Conservation (phyloP, 1,139 yeast genomes). For the Hemisphaericaspora xylanilytica region DNA sequence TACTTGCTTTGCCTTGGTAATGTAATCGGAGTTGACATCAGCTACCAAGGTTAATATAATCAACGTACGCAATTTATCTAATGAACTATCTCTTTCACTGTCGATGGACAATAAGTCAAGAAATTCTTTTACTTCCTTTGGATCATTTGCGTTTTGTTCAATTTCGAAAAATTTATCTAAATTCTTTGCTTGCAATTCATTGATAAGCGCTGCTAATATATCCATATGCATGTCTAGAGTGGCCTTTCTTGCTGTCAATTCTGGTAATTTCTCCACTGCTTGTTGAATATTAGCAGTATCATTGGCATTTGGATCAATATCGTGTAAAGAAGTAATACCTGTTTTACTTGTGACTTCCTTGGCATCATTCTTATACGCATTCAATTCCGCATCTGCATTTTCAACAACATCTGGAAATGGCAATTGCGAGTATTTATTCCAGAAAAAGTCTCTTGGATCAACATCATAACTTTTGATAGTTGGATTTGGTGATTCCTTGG, state of each 20-base stretch:
- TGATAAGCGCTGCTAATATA: slow-evolving; percentile 78
- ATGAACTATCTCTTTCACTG: slow-evolving; percentile 56
- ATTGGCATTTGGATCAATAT: slow-evolving; percentile 60
- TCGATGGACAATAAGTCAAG: slow-evolving; percentile 51
- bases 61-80: slow-evolving; percentile 85
- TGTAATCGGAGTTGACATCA: slow-evolving; percentile 63
- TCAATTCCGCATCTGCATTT: slow-evolving; percentile 81
- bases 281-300: slow-evolving; percentile 79
- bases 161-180: slow-evolving; percentile 90
- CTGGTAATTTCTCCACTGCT: slow-evolving; percentile 91
- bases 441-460: slow-evolving; percentile 90
- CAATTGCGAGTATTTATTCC: slow-evolving; percentile 77
- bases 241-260: slow-evolving; percentile 81
- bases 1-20: slow-evolving; percentile 62
- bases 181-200: slow-evolving; percentile 79
- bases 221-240: slow-evolving; percentile 97
- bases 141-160: slow-evolving; percentile 72
- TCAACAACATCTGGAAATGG: slow-evolving; percentile 99
- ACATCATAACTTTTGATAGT: slow-evolving; percentile 68
- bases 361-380: slow-evolving; percentile 81
- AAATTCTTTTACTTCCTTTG: slow-evolving; percentile 59
- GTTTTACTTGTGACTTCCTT: slow-evolving; percentile 78
- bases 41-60: slow-evolving; percentile 61
- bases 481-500: slow-evolving; percentile 31
- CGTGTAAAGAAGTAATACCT: slow-evolving; percentile 68